A percentile compares a stretch with the other conserved stretches of the same genome.
Evolutionary conservation across 306 rosid species (phyloP).

Genomic region (Cajanus cajan): DNA sequence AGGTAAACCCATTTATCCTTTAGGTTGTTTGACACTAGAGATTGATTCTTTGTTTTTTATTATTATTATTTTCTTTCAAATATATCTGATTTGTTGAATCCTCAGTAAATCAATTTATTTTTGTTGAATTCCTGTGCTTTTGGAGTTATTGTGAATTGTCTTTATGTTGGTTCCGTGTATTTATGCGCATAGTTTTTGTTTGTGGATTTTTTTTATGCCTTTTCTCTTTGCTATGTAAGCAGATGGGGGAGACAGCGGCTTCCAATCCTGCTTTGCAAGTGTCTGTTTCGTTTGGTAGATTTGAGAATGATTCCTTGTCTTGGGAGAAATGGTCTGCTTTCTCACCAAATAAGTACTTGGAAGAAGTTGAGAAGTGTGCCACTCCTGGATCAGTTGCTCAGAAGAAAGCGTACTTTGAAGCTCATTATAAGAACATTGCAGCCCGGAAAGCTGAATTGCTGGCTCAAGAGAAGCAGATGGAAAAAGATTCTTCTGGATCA

Average conservation of each 20-base stretch:
- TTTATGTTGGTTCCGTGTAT: constrained; percentile 20
- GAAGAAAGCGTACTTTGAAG: constrained; percentile 85
- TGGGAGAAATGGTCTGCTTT: constrained; percentile 94
- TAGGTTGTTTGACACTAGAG: constrained; percentile 13
- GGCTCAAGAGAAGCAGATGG: constrained; percentile 54
- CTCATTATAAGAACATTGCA: constrained; percentile 79
- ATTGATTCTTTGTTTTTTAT: background rate
- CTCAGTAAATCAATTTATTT: background rate
- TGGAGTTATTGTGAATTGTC: constrained; percentile 33
- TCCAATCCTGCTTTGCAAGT: constrained; percentile 54
- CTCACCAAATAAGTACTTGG: constrained; percentile 81
- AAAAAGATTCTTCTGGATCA: constrained; percentile 30
- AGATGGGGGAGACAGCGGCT: constrained; percentile 64
- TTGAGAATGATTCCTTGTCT: constrained; percentile 71
- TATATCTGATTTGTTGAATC: constrained; percentile 8
- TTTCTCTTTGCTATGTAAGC: constrained; percentile 21
- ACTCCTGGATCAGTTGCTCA: constrained; percentile 88
- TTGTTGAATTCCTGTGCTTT: constrained; percentile 6
- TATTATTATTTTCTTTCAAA: background rate
- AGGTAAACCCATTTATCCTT: constrained; percentile 49
- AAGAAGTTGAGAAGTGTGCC: constrained; percentile 88
- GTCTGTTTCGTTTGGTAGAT: constrained; percentile 80
- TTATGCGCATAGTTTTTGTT: constrained; percentile 21
- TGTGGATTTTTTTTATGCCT: background rate
- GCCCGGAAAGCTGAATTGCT: constrained; percentile 62